phyloP scores from a whole-genome alignment of 1,284 basidiomycete species.

The Fomes fomentarius region DNA sequence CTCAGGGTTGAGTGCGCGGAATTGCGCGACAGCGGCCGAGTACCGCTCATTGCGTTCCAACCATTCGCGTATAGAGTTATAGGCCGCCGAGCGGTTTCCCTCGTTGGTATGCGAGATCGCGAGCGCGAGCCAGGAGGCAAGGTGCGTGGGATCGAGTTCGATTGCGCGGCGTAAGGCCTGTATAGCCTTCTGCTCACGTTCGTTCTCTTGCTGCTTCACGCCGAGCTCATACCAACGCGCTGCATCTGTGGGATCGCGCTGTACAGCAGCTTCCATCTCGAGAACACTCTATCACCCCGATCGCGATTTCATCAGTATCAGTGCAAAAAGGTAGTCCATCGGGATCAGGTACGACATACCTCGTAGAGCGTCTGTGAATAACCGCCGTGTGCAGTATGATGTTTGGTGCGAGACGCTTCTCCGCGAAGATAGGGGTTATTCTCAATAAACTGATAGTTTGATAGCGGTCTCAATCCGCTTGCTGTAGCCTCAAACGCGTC shows the following conservation, averaged over 20 bases:
- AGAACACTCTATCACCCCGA: constrained; percentile 68
- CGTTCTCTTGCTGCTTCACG: constrained; percentile 98
- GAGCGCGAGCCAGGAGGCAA: constrained; percentile 89
- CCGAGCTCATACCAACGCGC: constrained; percentile 91
- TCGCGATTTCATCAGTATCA: constrained; percentile 5
- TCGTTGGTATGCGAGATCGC: constrained; percentile 96
- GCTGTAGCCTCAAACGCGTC: constrained; percentile 77
- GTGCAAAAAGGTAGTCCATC: constrained; percentile 11
- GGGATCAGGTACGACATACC: constrained; percentile 42
- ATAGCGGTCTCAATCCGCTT: constrained; percentile 59
- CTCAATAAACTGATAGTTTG: constrained; percentile 76
- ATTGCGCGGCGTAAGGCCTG: constrained; percentile 84
- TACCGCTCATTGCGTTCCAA: constrained; percentile 64
- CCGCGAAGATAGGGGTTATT: constrained; percentile 82
- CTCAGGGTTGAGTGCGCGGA: constrained; percentile 40
- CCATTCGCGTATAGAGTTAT: constrained; percentile 87
- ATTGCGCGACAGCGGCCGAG: constrained; percentile 47
- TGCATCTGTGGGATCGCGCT: constrained; percentile 75
- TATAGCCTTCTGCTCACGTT: constrained; percentile 91
- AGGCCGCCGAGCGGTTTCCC: constrained; percentile 71
- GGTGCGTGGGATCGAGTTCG: constrained; percentile 77
- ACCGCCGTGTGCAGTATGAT: constrained; percentile 55
- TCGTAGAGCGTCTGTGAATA: constrained; percentile 54
- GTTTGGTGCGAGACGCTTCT: constrained; percentile 54
- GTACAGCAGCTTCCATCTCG: constrained; percentile 90